Evolutionary conservation across 768 basidiomycete species (phyloP).

Genomic region (Jaapia argillacea): DNA sequence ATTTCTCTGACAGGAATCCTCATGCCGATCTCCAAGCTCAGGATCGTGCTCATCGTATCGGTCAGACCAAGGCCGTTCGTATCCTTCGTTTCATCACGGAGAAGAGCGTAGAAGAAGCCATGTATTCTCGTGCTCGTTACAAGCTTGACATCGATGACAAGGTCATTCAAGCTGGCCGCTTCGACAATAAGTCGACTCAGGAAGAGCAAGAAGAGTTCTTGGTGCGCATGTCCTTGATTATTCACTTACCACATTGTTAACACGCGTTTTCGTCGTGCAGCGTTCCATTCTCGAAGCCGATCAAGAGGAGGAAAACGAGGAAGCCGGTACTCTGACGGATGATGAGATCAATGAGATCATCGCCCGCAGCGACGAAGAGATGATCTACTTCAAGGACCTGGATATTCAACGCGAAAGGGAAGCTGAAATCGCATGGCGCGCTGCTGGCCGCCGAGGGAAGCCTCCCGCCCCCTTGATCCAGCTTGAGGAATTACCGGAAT

Average conservation of each 20-base stretch:
- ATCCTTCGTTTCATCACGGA: conserved; percentile 96
- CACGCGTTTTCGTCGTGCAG: conserved; percentile 33
- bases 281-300: conserved; percentile 86
- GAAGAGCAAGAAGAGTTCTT: conserved; percentile 96
- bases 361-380: conserved; percentile 76
- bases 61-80: conserved; percentile 95
- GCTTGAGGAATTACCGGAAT: conserved; percentile 84
- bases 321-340: conserved; percentile 87
- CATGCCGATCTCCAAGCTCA: conserved; percentile 99
- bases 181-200: conserved; percentile 97
- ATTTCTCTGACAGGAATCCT: conserved; percentile 69
- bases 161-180: conserved; percentile 97
- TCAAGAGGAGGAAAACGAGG: conserved; percentile 84
- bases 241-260: conserved; percentile 3
- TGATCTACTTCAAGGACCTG: conserved; percentile 67
- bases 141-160: conserved; percentile 99
- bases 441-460: conserved; percentile 65
- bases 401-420: conserved; percentile 74
- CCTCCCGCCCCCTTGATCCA: conserved; percentile 72
- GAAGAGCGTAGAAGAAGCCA: conserved; percentile 97
- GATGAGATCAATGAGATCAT: conserved; percentile 93
- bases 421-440: conserved; percentile 54
- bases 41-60: conserved; percentile 99
- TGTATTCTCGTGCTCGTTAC: conserved; percentile 88
- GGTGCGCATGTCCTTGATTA: conserved; percentile 33